These are phyloP conservation scores for Malania oleifera DNA, from an alignment of 164 flowering plant species.

Conservation along the genomic window DNA sequence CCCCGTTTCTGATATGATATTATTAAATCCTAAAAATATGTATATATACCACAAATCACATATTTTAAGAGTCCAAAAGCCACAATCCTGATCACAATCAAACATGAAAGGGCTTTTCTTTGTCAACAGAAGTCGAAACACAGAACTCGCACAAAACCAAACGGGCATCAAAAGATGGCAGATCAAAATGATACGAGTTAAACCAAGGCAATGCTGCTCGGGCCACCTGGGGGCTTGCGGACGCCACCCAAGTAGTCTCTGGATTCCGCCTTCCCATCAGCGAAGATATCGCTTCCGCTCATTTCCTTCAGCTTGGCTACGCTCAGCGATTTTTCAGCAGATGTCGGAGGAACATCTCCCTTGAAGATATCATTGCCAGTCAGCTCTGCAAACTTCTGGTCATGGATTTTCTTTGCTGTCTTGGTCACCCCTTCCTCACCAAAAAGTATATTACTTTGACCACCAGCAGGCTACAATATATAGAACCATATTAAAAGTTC, in stretches of 20 bases:
- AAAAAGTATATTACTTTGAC: constrained; percentile 48
- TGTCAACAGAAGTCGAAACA: no score
- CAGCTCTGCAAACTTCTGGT: constrained; percentile 80
- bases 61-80: no score
- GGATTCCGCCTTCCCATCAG: constrained; percentile 79
- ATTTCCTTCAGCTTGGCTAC: constrained; percentile 84
- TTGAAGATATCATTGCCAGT: constrained; percentile 89
- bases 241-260: constrained; percentile 85
- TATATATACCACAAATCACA: no score
- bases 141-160: no score
- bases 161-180: no score
- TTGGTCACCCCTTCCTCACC: constrained; percentile 54
- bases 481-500: background rate
- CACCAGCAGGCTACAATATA: constrained; percentile 45
- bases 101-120: no score
- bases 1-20: no score
- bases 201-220: constrained; percentile 92
- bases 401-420: constrained; percentile 75
- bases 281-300: constrained; percentile 85
- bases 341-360: constrained; percentile 63
- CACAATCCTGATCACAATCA: no score
- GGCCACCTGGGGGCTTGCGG: constrained; percentile 98
- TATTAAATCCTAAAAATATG: no score
- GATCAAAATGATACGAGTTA: no score
- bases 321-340: constrained; percentile 82